phyloP scores from a whole-genome alignment of 768 basidiomycete genomes.

The Russula foetens region DNA sequence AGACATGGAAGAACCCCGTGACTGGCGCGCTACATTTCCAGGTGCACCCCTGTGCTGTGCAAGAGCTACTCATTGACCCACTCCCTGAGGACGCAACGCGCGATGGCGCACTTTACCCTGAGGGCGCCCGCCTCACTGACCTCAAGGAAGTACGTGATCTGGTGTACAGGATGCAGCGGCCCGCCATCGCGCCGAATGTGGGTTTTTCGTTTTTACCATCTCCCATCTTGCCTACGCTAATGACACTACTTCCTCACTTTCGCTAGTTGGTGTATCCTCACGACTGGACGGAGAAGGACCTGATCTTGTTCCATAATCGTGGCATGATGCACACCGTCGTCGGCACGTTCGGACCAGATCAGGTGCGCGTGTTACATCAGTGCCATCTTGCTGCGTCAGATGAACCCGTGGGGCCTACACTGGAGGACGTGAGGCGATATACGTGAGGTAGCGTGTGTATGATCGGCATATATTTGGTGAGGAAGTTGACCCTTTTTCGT shows the following conservation, averaged over 20 bases:
- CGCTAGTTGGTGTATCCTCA: slow-evolving; percentile 75
- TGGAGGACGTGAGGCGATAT: slow-evolving; percentile 58
- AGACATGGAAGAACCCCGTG: too few species aligned
- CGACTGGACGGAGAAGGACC: slow-evolving; percentile 73
- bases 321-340: slow-evolving; percentile 76
- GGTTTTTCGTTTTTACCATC: slow-evolving; percentile 18
- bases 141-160: slow-evolving; percentile 63
- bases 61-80: too few species aligned
- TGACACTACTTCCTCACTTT: too few species aligned
- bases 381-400: slow-evolving; percentile 82
- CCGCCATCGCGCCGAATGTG: slow-evolving; percentile 75
- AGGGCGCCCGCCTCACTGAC: slow-evolving; percentile 64
- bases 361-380: slow-evolving; percentile 74
- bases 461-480: too few species aligned
- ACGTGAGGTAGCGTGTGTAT: slow-evolving; percentile 30
- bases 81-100: slow-evolving; percentile 38
- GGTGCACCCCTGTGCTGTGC: too few species aligned
- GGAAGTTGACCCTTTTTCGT: not conserved
- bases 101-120: too few species aligned
- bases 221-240: too few species aligned
- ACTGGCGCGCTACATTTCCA: too few species aligned
- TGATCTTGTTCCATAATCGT: slow-evolving; percentile 85
- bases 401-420: slow-evolving; percentile 57
- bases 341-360: slow-evolving; percentile 58
- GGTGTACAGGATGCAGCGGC: slow-evolving; percentile 81